Evolutionary conservation across 768 basidiomycete species (phyloP), one percentile per base, ranked within the genome.

Genomic region (Tricholoma sp.): DNA sequence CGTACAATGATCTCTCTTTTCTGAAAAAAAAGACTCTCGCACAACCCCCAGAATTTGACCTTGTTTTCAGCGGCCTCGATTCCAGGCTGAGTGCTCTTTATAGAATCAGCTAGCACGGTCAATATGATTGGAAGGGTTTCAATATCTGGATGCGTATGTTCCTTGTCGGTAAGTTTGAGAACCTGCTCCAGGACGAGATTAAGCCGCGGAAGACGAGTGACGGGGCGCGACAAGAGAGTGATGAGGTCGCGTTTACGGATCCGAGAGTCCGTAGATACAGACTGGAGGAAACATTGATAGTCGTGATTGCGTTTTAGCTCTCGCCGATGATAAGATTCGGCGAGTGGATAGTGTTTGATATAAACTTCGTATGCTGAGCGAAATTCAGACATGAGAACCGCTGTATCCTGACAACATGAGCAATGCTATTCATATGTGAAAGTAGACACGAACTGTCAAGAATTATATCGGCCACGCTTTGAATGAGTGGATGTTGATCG

Each of bases 1-100:
- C 85, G 58, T 65, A 91, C 92, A 35, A 93, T 85, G 16, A 94
- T 83, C 69, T 95, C 92, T 22, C 89, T 92, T 60, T 80, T 84
- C 64, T 84, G 83, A 64, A 84, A 91, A 11, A 83, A 70, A 50
- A 96, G 67, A 63, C 81, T 86, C 72, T 95, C 91, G 61, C 83
- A 84, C 2, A 95, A 73, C 53, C 76, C 84, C 86, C 88, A 91
- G 58, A 92, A 86, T 66, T 92, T 93, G 61, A 94, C 93, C 67
- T 93, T 93, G 60, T 83, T 81, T 67, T 95, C 93, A 1, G 94
- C 91, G n/a, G 86, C 89, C 58, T 85, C 89, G 58, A 96, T 94
- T 4, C 94, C 94, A 1, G 92, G 92, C 64, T 95, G 87, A 0
- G 91, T 91, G 61, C 86, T 86, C 76, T 89, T 92, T 58, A 96